phyloP scores from a whole-genome alignment of 306 rosid genomes.

The Malus domestica region DNA sequence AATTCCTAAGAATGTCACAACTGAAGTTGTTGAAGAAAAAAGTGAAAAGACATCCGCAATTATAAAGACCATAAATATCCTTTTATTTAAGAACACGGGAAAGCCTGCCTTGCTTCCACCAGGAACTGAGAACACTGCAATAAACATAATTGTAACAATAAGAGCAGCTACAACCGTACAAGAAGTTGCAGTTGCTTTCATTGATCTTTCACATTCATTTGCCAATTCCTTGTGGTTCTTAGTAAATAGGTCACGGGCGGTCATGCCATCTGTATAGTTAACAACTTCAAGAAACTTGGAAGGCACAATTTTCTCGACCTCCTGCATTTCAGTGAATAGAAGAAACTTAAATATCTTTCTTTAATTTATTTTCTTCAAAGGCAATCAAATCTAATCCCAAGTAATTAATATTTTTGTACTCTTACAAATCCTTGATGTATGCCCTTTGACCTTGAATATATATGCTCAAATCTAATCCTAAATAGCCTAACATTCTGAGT shows the following conservation, averaged over 20 bases:
- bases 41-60: conserved; percentile 25
- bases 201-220: conserved; percentile 30
- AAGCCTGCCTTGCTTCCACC: conserved; percentile 20
- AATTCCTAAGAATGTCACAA: conserved; percentile 8
- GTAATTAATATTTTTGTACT: background rate
- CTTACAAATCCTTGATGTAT: background rate
- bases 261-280: background rate
- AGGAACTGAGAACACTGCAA: conserved; percentile 33
- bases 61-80: conserved; percentile 7
- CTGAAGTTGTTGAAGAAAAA: conserved; percentile 26
- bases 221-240: conserved; percentile 16
- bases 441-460: no score
- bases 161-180: conserved; percentile 41
- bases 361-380: no score
- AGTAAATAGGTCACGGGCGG: conserved; percentile 28
- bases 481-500: no score
- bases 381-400: background rate
- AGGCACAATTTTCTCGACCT: background rate
- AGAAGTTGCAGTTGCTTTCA: conserved; percentile 29
- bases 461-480: no score
- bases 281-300: background rate
- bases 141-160: conserved; percentile 31
- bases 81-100: background rate
- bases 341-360: no score
- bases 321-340: background rate